Evolutionary conservation across 768 basidiomycete species (phyloP), one percentile per base, ranked within the genome.

Genomic region (Suillus clintonianus): DNA sequence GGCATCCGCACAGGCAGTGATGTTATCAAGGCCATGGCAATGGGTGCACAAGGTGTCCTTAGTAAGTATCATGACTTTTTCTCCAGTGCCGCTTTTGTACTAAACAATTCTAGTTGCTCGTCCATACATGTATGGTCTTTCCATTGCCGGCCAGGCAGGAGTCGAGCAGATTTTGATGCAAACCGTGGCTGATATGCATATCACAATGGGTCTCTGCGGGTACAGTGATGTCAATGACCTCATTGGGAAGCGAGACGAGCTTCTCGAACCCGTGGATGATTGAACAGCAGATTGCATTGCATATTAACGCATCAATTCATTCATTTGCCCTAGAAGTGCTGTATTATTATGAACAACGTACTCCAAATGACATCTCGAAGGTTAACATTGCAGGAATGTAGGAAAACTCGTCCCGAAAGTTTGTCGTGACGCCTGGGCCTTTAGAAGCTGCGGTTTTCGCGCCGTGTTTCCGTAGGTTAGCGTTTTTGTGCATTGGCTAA

Each of bases 1-100:
- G 93, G 94, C 8, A 89, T 95, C 63, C 86, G 94, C 50, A 91
- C 89, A 0, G 94, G 92, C 13, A 85, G 86, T 50, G 95, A 97
- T 65, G 85, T 95, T 53, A 81, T 94, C 75, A 92, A 92, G 74
- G 94, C 95, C 0, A 76, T 95, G 34, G 93, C 93, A 1, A 80
- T 96, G 0, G 94, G 95, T 47, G 94, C 95, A 9, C 89, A 95
- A 68, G 92, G 81, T 9, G 87, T 95, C 17, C 74, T 95, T 22
- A 80, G 87, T 92, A 67, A 68, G 90, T 82, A 17, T 27, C 32
- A 32, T 51, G 3, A 2, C n/a, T 55, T 24, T 41, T 30, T 34
- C 11, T 34, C 3, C 48, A 6, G 17, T 2, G 22, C 14, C 10
- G 4, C 1, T 15, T 36, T 36, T 42, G 24, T 60, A 48, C 34